Percentiles rank a stretch among this genome's conserved stretches.
Conservation (phyloP, 179 eudicot genomes). For the Dionaea muscipula region DNA sequence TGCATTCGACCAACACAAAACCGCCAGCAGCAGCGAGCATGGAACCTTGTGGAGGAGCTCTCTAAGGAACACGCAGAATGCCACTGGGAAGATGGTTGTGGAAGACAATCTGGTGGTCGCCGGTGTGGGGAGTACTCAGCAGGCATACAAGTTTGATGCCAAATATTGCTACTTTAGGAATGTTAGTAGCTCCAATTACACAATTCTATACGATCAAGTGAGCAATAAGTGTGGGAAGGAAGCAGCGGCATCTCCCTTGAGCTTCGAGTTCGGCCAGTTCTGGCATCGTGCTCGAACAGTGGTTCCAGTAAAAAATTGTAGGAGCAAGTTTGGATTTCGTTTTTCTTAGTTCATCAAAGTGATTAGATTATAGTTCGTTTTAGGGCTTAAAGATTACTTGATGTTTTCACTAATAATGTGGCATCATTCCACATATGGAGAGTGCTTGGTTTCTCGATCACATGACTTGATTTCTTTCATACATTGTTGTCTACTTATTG, state of each 20-base stretch:
- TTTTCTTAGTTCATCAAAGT: no score
- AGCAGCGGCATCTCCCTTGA: slow-evolving; percentile 4
- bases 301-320: slow-evolving; percentile 7
- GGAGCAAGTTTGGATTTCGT: no score
- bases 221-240: slow-evolving; percentile 26
- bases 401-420: no score
- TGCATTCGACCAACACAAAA: slow-evolving; percentile 35
- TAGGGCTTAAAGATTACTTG: no score
- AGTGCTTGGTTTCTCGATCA: no score
- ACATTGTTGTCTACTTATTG: no score
- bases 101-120: slow-evolving; percentile 42
- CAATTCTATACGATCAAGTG: slow-evolving; percentile 47
- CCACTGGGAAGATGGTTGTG: slow-evolving; percentile 47
- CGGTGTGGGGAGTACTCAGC: slow-evolving; percentile 62
- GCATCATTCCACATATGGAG: no score
- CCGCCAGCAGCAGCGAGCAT: slow-evolving; percentile 6
- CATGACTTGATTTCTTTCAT: no score
- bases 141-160: slow-evolving; percentile 33
- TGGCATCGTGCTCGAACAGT: slow-evolving; percentile 11
- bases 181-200: slow-evolving; percentile 58
- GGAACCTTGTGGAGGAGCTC: slow-evolving; percentile 19
- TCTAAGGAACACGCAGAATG: slow-evolving; percentile 49
- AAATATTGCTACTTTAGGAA: slow-evolving; percentile 53
- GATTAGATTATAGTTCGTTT: no score
- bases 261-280: slow-evolving; percentile 11